These are phyloP conservation scores for Hymenotorrendiella dingleyae DNA, from an alignment of 2,329 filamentous ascomycete genomes.

Conservation along the genomic window DNA sequence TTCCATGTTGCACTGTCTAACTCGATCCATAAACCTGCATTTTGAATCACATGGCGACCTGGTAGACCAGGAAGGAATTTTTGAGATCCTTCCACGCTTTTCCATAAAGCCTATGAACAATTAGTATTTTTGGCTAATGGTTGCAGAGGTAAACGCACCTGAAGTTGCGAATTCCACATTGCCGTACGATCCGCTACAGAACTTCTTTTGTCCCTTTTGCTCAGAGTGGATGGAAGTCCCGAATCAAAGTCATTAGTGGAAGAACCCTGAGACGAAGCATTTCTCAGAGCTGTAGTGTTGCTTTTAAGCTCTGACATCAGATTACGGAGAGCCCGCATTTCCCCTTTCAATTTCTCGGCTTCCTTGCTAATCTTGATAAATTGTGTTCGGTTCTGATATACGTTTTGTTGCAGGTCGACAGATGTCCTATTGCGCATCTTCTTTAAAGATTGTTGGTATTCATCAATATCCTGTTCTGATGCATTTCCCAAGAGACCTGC, in stretches of 20 bases:
- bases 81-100: conserved; percentile 94
- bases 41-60: conserved; percentile 89
- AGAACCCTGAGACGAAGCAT: conserved; percentile 49
- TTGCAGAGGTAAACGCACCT: conserved; percentile 16
- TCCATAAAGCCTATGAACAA: conserved; percentile 67
- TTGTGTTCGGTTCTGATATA: conserved; percentile 94
- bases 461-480: conserved; percentile 30
- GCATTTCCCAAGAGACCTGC: conserved; percentile 35
- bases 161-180: conserved; percentile 64
- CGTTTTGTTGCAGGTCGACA: conserved; percentile 80
- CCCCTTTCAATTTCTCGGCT: conserved; percentile 91
- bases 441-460: conserved; percentile 26
- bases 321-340: conserved; percentile 86
- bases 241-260: conserved; percentile 44
- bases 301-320: conserved; percentile 89
- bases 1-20: conserved; percentile 97
- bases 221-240: conserved; percentile 48
- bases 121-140: conserved; percentile 8
- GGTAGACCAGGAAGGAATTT: conserved; percentile 89
- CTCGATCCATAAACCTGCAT: conserved; percentile 91
- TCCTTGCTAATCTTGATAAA: conserved; percentile 99
- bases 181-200: conserved; percentile 70
- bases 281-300: conserved; percentile 61
- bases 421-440: conserved; percentile 30
- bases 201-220: conserved; percentile 76